Evolutionary conservation across 2,329 filamentous ascomycete genomes (phyloP), one percentile per base, ranked within the genome.

Genomic region (Aspergillus fumigatus): DNA sequence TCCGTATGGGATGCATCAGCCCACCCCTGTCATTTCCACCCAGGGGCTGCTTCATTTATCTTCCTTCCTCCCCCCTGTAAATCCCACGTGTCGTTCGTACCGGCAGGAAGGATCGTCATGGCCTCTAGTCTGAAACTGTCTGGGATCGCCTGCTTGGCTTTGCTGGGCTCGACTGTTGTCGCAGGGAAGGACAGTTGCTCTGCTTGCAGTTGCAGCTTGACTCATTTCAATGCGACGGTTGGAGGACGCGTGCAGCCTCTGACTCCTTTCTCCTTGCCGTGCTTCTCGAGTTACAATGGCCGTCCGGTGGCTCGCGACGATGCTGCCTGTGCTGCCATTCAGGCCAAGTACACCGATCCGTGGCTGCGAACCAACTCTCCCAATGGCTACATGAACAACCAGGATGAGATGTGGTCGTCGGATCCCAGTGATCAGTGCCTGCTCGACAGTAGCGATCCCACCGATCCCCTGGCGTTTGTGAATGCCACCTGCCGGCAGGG

Each of bases 321-420:
- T 41, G 53, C 43, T 1, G 50, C 51, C 11, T 60, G 58, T 14
- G 48, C 56, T n/a, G 43, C 19, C 9, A 52, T 58, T 21, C 58
- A 60, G 53, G 38, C 21, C 43, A 55, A 57, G 29, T 62, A 63
- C 48, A 47, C 40, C 50, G 52, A 61, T 35, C 61, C 61, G 4
- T 61, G 54, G 48, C 19, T 58, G 25, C 60, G 61, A 27, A 52
- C 56, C 27, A 59, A 59, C 29, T 49, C 54, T 7, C 56, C 60
- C 26, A 63, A 59, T 61, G 61, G 61, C 10, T 63, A 63, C 54
- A 63, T 63, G 61, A 63, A 63, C 51, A 62, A 61, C 19, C 61
- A 63, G 50, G 61, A 56, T 51, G 61, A 63, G 48, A 63, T 63
- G 58, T 63, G 61, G 52, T 55, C 59, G 17, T 63, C 61, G 6